phyloP scores from a whole-genome alignment of 139 green algal genomes.

The Picochlorum sp. region DNA sequence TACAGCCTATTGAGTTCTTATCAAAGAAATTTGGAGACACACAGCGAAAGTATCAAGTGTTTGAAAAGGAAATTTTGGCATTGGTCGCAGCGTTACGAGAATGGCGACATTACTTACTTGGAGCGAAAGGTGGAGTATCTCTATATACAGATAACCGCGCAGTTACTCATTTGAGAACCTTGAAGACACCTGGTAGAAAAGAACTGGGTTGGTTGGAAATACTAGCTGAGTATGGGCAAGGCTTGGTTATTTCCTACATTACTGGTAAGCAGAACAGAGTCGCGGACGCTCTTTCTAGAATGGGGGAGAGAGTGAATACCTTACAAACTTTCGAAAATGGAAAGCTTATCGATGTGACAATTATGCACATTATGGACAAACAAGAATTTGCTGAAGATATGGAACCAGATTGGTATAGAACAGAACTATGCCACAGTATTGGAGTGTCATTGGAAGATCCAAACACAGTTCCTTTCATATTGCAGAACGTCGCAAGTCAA shows the following conservation, averaged over 20 bases:
- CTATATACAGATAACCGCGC: conserved; percentile 36
- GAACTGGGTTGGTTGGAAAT: conserved; percentile 23
- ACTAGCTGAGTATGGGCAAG: conserved; percentile 11
- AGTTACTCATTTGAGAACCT: conserved; percentile 17
- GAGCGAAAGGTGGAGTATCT: background rate
- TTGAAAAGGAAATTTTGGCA: conserved; percentile 40
- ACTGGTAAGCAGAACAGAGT: conserved; percentile 34
- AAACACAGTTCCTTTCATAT: background rate
- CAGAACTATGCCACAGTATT: background rate
- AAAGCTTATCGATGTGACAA: background rate
- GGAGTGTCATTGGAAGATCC: background rate
- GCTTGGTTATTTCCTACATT: conserved; percentile 27
- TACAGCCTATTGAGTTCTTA: conserved; percentile 29
- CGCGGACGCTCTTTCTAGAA: conserved; percentile 23
- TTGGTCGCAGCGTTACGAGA: conserved; percentile 20
- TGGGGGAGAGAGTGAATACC: background rate
- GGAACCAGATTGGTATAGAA: background rate
- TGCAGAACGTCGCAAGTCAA: background rate
- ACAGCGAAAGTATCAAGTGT: conserved; percentile 35
- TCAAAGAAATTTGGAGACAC: conserved; percentile 21
- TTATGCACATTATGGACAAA: background rate
- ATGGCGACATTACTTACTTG: conserved; percentile 37
- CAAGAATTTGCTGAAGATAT: background rate
- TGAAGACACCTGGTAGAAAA: background rate
- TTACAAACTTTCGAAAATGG: background rate